Evolutionary conservation across 179 eudicot species (phyloP).

Genomic region (Carnegiea gigantea): DNA sequence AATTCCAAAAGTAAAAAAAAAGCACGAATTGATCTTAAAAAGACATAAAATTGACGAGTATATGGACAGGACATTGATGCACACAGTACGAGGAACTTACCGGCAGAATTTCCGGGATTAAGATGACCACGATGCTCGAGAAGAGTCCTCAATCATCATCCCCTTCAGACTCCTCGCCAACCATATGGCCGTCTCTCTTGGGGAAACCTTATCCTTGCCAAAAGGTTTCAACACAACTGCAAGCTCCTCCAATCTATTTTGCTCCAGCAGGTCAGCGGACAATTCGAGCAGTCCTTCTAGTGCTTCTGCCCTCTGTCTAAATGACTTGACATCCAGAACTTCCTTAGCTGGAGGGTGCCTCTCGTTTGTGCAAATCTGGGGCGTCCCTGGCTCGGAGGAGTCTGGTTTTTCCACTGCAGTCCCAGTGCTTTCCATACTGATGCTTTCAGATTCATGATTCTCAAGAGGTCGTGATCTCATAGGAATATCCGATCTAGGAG

Average conservation of each 20-base stretch:
- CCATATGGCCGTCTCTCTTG: slow-evolving; percentile 98
- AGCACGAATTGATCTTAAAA: slow-evolving; percentile 8
- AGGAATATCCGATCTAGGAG: slow-evolving; percentile 36
- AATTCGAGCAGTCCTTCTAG: slow-evolving; percentile 92
- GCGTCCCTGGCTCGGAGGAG: slow-evolving; percentile 37
- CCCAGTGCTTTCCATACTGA: slow-evolving; percentile 26
- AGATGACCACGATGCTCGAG: slow-evolving; percentile 42
- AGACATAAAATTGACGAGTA: slow-evolving; percentile 13
- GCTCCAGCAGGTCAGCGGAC: slow-evolving; percentile 92
- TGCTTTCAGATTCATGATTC: slow-evolving; percentile 11
- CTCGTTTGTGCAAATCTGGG: slow-evolving; percentile 36
- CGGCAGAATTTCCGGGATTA: slow-evolving; percentile 10
- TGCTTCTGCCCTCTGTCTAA: slow-evolving; percentile 93
- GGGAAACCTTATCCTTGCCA: slow-evolving; percentile 90
- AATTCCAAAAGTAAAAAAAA: slow-evolving; percentile 12
- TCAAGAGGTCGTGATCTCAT: slow-evolving; percentile 38
- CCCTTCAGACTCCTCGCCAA: slow-evolving; percentile 89
- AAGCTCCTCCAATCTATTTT: slow-evolving; percentile 78
- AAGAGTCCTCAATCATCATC: slow-evolving; percentile 74
- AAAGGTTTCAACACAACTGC: slow-evolving; percentile 87
- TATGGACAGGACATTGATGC: slow-evolving; percentile 16
- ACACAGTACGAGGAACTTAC: slow-evolving; percentile 23
- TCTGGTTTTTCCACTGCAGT: slow-evolving; percentile 35
- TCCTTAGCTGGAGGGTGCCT: slow-evolving; percentile 59
- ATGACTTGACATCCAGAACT: slow-evolving; percentile 79